Percentiles rank a stretch among this genome's conserved stretches.
Evolutionary conservation across 345 rosid species (phyloP).

Genomic region (Gossypium anomalum): DNA sequence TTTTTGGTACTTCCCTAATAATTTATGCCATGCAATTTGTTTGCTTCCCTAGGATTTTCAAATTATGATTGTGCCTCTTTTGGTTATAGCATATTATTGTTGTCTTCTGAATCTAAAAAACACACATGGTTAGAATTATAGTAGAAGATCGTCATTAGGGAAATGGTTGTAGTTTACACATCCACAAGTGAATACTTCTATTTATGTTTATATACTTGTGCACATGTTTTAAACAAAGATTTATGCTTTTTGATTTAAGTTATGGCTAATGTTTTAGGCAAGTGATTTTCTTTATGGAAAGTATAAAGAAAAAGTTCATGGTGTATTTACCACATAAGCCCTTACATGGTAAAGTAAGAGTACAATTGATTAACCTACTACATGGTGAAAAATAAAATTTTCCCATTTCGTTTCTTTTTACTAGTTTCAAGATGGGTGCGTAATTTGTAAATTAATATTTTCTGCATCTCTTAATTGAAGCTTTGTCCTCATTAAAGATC

Average conservation of each 20-base stretch:
- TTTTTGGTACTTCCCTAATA: not conserved
- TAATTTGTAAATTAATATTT: not conserved
- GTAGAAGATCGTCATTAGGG: not conserved
- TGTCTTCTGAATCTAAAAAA: not conserved
- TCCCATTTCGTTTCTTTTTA: not conserved
- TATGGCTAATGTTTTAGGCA: not conserved
- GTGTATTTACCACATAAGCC: not conserved
- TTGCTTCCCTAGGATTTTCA: conserved; percentile 8
- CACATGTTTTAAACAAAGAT: not conserved
- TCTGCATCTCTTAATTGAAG: not conserved
- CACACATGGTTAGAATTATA: not conserved
- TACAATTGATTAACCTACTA: not conserved
- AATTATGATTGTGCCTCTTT: not conserved
- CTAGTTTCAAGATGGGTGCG: not conserved
- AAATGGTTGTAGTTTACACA: not conserved
- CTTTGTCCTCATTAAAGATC: not conserved
- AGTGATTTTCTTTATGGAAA: not conserved
- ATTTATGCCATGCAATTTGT: not conserved
- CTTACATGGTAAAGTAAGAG: not conserved
- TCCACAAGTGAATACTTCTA: not conserved
- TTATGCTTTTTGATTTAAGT: not conserved
- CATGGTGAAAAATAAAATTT: not conserved
- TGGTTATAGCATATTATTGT: not conserved
- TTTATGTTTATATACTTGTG: not conserved
- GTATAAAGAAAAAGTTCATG: not conserved